Evolutionary conservation across 148 eudicot species (phyloP).

Genomic region (Vaccinium myrtillus): DNA sequence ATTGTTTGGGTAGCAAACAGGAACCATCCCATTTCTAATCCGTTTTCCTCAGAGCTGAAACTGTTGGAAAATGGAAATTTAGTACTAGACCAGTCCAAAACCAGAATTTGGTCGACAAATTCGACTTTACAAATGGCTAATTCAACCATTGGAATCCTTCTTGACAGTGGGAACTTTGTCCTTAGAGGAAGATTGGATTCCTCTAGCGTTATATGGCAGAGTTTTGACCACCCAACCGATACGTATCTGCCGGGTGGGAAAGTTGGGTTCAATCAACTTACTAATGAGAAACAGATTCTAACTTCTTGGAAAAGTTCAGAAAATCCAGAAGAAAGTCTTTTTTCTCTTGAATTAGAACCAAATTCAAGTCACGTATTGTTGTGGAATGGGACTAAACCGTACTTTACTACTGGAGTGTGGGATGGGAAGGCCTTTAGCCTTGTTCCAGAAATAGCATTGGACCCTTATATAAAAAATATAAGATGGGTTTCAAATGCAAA

Average conservation of each 20-base stretch:
- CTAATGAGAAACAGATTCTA: neutral
- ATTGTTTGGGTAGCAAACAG: constrained; percentile 4
- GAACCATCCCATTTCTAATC: neutral
- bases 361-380: neutral
- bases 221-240: neutral
- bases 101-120: constrained; percentile 2
- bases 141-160: constrained; percentile 4
- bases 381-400: neutral
- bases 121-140: neutral
- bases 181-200: neutral
- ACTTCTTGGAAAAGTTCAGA: neutral
- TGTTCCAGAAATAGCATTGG: neutral
- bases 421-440: neutral
- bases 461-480: neutral
- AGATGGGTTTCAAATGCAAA: neutral
- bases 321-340: neutral
- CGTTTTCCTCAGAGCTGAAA: constrained; percentile 1
- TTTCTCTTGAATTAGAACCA: neutral
- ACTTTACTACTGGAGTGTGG: neutral
- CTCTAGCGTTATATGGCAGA: neutral
- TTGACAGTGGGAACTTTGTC: constrained; percentile 4
- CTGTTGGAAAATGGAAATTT: constrained; percentile 4
- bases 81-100: neutral
- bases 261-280: neutral
- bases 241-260: constrained; percentile 5